Conservation (phyloP, 768 basidiomycete species). For the Rossbeevera mucosa region DNA sequence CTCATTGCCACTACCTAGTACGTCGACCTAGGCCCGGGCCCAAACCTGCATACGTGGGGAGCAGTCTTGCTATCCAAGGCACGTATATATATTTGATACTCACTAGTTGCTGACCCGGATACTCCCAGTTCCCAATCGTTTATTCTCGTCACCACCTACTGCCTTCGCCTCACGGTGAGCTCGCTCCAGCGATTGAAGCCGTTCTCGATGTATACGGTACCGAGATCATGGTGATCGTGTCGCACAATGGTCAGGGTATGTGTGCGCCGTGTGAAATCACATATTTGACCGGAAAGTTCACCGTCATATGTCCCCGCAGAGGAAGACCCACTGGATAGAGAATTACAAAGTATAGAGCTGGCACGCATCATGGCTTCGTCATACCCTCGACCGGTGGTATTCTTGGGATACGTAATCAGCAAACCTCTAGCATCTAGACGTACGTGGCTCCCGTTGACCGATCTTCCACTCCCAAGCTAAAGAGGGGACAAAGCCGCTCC, state of each 20-base stretch:
- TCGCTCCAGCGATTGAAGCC: slow-evolving; percentile 88
- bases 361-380: slow-evolving; percentile 71
- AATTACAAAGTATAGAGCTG: slow-evolving; percentile 76
- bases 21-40: slow-evolving; percentile 85
- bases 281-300: background rate
- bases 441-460: slow-evolving; percentile 32
- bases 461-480: slow-evolving; percentile 8
- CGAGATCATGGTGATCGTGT: slow-evolving; percentile 75
- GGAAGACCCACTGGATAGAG: slow-evolving; percentile 84
- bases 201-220: slow-evolving; percentile 76
- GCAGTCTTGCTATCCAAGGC: slow-evolving; percentile 78
- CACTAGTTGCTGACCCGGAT: background rate
- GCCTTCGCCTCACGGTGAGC: slow-evolving; percentile 81
- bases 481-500: slow-evolving; percentile 52
- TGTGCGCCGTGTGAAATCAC: background rate
- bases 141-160: slow-evolving; percentile 81
- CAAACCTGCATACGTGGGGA: slow-evolving; percentile 88
- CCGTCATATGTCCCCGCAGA: slow-evolving; percentile 39
- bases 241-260: slow-evolving; percentile 88
- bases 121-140: slow-evolving; percentile 74
- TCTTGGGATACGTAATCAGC: slow-evolving; percentile 79
- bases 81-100: background rate
- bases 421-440: slow-evolving; percentile 59
- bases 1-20: slow-evolving; percentile 44
- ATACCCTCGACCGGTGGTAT: slow-evolving; percentile 70